Conservation (phyloP, 2,329 filamentous ascomycete species). For the Sporothrix globosa region DNA sequence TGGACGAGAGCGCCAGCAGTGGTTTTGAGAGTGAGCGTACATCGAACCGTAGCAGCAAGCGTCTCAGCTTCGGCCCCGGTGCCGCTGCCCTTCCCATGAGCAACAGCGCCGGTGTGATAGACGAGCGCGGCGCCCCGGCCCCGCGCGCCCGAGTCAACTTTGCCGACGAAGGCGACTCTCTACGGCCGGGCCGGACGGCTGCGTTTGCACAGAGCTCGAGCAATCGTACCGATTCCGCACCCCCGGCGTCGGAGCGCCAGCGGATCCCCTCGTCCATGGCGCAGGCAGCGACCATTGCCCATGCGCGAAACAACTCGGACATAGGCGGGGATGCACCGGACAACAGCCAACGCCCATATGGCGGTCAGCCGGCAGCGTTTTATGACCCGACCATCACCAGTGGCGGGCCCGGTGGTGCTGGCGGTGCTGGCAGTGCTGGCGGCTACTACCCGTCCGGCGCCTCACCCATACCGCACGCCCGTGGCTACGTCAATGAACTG, state of each 20-base stretch:
- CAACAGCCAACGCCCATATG: constrained; percentile 8
- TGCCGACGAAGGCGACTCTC: constrained; percentile 56
- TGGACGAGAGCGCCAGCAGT: constrained; percentile 53
- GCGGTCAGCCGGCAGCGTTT: constrained; percentile 26
- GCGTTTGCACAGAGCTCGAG: constrained; percentile 48
- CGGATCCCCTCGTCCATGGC: constrained; percentile 45
- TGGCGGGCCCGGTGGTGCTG: constrained; percentile 10
- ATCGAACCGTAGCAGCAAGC: constrained; percentile 62
- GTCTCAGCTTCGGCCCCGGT: constrained; percentile 56
- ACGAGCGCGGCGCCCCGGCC: neutral
- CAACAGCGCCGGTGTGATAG: constrained; percentile 37
- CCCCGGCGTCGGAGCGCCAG: constrained; percentile 49
- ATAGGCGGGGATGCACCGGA: constrained; percentile 44
- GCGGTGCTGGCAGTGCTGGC: neutral
- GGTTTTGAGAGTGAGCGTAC: constrained; percentile 52
- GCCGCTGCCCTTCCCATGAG: constrained; percentile 35
- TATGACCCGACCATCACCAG: constrained; percentile 3
- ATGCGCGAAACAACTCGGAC: constrained; percentile 56
- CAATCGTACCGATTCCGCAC: constrained; percentile 56
- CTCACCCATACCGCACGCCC: constrained; percentile 43
- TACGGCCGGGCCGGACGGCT: constrained; percentile 58
- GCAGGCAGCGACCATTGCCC: constrained; percentile 40
- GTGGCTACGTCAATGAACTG: constrained; percentile 50
- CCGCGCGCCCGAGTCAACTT: constrained; percentile 56
- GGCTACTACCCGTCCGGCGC: constrained; percentile 8